Base-by-base conservation (phyloP, 2,329 filamentous ascomycete genomes). In the Fusarium chaquense region DNA sequence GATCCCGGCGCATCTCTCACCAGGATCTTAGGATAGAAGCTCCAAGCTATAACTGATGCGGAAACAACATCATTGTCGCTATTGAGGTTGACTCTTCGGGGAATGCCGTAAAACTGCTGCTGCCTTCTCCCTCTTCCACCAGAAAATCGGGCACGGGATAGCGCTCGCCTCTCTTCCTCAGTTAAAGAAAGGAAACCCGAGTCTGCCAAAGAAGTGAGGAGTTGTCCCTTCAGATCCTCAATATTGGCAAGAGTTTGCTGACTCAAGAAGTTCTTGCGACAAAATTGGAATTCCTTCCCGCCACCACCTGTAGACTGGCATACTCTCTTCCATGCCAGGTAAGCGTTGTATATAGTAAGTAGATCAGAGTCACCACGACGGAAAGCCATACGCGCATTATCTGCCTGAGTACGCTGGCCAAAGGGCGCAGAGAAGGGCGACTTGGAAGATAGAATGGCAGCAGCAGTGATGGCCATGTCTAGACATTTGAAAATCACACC, bases 21-120 rank as follows among this genome's bases (percentile, higher is more conserved):
- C 5, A 98, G 86, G 18, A 99, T 87, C 75, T 97, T 98, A 1
- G 96, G 96, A 76, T 99, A 98, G 82, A 99, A 97, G 54, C 93
- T 94, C 88, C 93, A 97, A 1, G 94, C 92, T 72, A 98, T 92
- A 43, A 98, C 92, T 0, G 94, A 92, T 64, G 90, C 89, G 8
- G 93, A 86, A 26, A 98, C 85, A 1, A 90, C 75, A 71, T 99
- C 94, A 67, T 97, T 95, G 57, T 90, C 87, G 68, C 92, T 94
- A 76, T 96, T 91, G 32, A 84, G 79, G 74, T 95, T 91, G 70
- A 93, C 90, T 13, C 91, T 85, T 45, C 90, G 84, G 0, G 94
- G 95, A 1, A 97, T 85, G n/a, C 90, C 87, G 75, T 97, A 97
- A 78, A 98, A 98, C 24, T 86, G 85, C 55, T 90, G 87, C 55